A percentile compares a stretch with the other conserved stretches of the same genome.
These are phyloP conservation scores for Earliella scabrosa DNA, from an alignment of 1,284 basidiomycete species.

Conservation along the genomic window DNA sequence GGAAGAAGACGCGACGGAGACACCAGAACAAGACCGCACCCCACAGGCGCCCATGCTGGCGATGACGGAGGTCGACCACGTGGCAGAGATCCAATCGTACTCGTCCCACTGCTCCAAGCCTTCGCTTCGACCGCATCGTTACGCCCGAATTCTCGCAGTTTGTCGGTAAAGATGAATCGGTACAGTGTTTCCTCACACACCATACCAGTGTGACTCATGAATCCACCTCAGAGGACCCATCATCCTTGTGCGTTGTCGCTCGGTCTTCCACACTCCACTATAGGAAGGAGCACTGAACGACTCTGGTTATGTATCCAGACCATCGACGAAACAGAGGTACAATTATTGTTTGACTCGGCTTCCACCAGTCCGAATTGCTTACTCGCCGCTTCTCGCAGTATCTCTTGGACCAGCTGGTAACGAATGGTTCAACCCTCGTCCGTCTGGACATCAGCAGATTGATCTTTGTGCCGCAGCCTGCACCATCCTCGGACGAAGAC, in stretches of 20 bases:
- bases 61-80: too few relatives aligned
- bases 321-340: slow-evolving; percentile 36
- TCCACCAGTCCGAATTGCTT: too few relatives aligned
- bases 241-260: slow-evolving; percentile 13
- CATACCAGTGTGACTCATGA: not conserved
- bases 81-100: too few relatives aligned
- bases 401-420: slow-evolving; percentile 35
- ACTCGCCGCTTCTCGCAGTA: too few relatives aligned
- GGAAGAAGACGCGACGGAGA: too few relatives aligned
- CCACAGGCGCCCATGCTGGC: not conserved
- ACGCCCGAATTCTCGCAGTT: too few relatives aligned
- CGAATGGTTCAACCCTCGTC: not conserved
- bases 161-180: not conserved
- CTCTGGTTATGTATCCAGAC: slow-evolving; percentile 18
- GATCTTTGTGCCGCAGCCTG: slow-evolving; percentile 23
- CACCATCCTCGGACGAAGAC: slow-evolving; percentile 32
- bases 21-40: not conserved
- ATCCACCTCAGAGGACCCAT: slow-evolving; percentile 10
- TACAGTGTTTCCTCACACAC: not conserved
- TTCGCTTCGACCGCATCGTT: too few relatives aligned
- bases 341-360: too few relatives aligned
- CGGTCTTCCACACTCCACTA: too few relatives aligned
- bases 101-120: too few relatives aligned
- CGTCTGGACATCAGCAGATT: not conserved
- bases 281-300: too few relatives aligned